These are phyloP conservation scores for Pyrenophora graminea DNA, from an alignment of 2,329 filamentous ascomycete genomes.

Conservation along the genomic window DNA sequence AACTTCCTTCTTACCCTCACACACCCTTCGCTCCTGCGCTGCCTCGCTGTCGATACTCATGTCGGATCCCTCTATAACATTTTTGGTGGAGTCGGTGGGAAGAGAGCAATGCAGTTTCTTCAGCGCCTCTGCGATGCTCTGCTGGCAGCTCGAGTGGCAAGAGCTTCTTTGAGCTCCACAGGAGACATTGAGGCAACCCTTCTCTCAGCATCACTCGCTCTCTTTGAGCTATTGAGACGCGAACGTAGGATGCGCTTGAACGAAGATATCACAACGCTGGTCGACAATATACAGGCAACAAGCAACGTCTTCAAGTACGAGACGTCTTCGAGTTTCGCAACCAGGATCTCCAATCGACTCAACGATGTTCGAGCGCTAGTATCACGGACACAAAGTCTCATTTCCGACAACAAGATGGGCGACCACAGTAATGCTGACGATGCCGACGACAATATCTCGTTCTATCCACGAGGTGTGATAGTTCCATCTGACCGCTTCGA, in stretches of 20 bases:
- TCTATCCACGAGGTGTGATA: constrained; percentile 30
- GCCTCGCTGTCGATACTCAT: constrained; percentile 42
- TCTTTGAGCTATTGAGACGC: constrained; percentile 26
- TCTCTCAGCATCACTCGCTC: constrained; percentile 14
- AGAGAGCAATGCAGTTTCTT: constrained; percentile 40
- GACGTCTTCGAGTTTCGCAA: neutral
- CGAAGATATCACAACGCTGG: constrained; percentile 16
- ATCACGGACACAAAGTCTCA: constrained; percentile 21
- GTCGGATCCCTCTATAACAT: constrained; percentile 44
- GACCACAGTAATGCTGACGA: constrained; percentile 2
- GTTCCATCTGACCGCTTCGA: constrained; percentile 34
- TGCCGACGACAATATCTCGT: constrained; percentile 2
- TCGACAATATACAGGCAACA: constrained; percentile 12
- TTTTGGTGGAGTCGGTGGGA: constrained; percentile 39
- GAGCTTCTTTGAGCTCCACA: neutral
- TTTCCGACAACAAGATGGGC: constrained; percentile 3
- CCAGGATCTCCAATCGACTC: constrained; percentile 6
- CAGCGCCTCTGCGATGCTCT: constrained; percentile 26
- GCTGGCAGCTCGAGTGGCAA: neutral
- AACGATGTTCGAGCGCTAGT: constrained; percentile 21
- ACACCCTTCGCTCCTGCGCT: constrained; percentile 40
- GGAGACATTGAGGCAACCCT: constrained; percentile 9
- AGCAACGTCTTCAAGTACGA: constrained; percentile 4
- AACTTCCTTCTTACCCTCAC: constrained; percentile 39
- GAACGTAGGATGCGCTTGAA: constrained; percentile 29